These are phyloP conservation scores for Fusarium sp. DNA, from an alignment of 2,329 filamentous ascomycete genomes.

Conservation along the genomic window DNA sequence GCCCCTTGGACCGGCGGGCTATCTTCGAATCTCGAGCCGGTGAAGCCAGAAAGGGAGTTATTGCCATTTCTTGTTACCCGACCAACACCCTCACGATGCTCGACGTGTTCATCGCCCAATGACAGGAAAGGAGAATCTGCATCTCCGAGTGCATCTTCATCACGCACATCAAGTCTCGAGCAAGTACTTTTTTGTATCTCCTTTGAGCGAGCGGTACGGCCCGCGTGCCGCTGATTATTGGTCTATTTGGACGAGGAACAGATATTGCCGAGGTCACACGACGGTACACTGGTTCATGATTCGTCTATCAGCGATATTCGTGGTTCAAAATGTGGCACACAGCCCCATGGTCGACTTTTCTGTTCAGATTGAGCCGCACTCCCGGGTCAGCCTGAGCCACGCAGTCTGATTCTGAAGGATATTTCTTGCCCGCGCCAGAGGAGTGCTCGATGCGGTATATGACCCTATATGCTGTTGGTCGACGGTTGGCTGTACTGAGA, in stretches of 20 bases:
- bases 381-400: not conserved
- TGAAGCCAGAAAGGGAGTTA: slow-evolving; percentile 10
- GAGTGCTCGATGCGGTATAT: not conserved
- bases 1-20: not conserved
- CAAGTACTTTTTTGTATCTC: slow-evolving; percentile 24
- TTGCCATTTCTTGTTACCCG: slow-evolving; percentile 10
- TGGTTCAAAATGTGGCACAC: not conserved
- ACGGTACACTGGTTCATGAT: not conserved
- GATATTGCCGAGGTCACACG: not conserved
- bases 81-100: slow-evolving; percentile 14
- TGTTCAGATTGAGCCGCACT: not conserved
- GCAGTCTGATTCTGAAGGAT: not conserved
- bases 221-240: not conserved
- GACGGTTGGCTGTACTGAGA: not conserved
- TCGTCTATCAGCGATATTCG: slow-evolving; percentile 2
- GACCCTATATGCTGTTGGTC: not conserved
- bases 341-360: not conserved
- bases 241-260: not conserved
- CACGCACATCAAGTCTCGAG: slow-evolving; percentile 1
- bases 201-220: slow-evolving; percentile 1
- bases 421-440: not conserved
- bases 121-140: not conserved
- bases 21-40: slow-evolving; percentile 10
- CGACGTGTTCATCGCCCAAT: not conserved
- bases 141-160: not conserved